Percentiles rank a stretch among this genome's conserved stretches.
Conservation (phyloP, 306 rosid species). For the Malus asiatica region DNA sequence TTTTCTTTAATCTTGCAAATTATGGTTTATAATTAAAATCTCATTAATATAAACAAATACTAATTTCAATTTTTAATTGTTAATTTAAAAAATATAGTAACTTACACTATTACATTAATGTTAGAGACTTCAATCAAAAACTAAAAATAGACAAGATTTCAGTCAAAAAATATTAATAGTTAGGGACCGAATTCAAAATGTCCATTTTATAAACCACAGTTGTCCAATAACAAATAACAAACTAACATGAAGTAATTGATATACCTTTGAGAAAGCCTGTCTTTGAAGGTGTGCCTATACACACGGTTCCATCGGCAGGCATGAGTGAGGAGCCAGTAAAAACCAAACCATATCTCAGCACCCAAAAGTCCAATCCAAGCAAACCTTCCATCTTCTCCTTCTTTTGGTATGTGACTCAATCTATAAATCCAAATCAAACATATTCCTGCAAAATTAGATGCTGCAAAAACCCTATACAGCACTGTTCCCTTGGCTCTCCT, state of each 20-base stretch:
- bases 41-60: too few relatives aligned
- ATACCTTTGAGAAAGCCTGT: slow-evolving; percentile 58
- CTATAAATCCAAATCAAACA: slow-evolving; percentile 66
- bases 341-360: slow-evolving; percentile 74
- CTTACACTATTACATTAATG: too few relatives aligned
- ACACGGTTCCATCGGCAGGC: slow-evolving; percentile 55
- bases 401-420: slow-evolving; percentile 26
- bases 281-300: slow-evolving; percentile 44
- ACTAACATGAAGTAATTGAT: neutral
- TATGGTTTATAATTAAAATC: too few relatives aligned
- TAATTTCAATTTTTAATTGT: too few relatives aligned
- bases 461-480: slow-evolving; percentile 36
- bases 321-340: slow-evolving; percentile 73
- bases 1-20: too few relatives aligned
- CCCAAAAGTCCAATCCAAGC: slow-evolving; percentile 52
- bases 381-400: slow-evolving; percentile 33
- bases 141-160: too few relatives aligned
- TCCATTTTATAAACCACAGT: neutral
- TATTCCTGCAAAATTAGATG: slow-evolving; percentile 42
- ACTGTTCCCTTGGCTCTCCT: slow-evolving; percentile 32
- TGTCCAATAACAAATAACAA: neutral
- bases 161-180: too few relatives aligned
- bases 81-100: too few relatives aligned
- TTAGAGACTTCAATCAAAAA: too few relatives aligned
- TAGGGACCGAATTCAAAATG: too few relatives aligned